Evolutionary conservation across 768 basidiomycete species (phyloP).

Genomic region (Lyophyllum shimeji): DNA sequence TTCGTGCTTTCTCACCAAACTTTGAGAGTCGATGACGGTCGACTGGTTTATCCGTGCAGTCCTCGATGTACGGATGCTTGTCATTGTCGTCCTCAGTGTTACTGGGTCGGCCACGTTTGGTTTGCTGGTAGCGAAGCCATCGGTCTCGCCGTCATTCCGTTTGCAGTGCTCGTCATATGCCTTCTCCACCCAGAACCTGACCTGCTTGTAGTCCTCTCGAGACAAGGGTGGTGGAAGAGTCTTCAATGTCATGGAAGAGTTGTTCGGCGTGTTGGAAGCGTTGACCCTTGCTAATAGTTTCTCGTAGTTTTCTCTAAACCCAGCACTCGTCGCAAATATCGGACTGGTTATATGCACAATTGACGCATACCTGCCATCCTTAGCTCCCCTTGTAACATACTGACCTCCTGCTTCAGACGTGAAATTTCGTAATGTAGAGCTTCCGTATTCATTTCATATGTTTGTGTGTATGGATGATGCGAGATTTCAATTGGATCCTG

Average conservation of each 20-base stretch:
- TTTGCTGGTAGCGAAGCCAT: slow-evolving; percentile 11
- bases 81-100: slow-evolving; percentile 5
- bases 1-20: slow-evolving; percentile 7
- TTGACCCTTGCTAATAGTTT: not conserved
- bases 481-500: too few relatives aligned
- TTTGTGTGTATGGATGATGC: too few relatives aligned
- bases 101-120: slow-evolving; percentile 5
- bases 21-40: not conserved
- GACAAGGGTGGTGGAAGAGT: not conserved
- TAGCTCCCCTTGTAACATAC: not conserved
- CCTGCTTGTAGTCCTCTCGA: slow-evolving; percentile 1
- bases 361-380: not conserved
- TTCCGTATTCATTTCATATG: too few relatives aligned
- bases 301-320: not conserved
- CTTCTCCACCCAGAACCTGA: slow-evolving; percentile 9
- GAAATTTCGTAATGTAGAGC: too few relatives aligned
- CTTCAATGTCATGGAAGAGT: not conserved
- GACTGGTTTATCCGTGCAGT: slow-evolving; percentile 1
- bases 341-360: not conserved
- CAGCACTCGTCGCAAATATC: not conserved
- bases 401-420: too few relatives aligned
- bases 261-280: not conserved
- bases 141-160: slow-evolving; percentile 4
- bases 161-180: not conserved
- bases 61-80: slow-evolving; percentile 14